Conservation (phyloP, 108 stramenopile genomes). For the Ochromonas danica region DNA sequence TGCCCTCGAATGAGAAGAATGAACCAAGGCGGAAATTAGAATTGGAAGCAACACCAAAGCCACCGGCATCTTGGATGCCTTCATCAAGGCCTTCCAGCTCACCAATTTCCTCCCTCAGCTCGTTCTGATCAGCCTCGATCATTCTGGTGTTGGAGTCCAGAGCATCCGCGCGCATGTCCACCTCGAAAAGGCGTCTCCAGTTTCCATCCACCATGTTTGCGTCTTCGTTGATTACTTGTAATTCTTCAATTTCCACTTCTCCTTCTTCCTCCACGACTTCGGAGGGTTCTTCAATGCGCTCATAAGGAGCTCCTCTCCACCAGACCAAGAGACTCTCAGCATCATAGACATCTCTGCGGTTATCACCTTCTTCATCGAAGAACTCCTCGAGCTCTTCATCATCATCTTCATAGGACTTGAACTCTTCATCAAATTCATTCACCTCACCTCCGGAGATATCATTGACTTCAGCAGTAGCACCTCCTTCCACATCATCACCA, state of each 20-base stretch:
- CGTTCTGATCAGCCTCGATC: neutral
- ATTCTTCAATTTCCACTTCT: too few relatives aligned
- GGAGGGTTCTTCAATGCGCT: neutral
- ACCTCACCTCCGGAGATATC: neutral
- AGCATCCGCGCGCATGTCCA: neutral
- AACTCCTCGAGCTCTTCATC: neutral
- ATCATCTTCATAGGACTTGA: neutral
- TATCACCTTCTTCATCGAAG: neutral
- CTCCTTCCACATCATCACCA: neutral
- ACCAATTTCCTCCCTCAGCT: neutral
- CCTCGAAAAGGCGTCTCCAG: neutral
- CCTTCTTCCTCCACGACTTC: neutral
- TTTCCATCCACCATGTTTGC: neutral
- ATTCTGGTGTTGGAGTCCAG: neutral
- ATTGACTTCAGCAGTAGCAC: neutral
- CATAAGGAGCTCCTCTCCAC: slow-evolving; percentile 5
- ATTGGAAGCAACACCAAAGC: neutral
- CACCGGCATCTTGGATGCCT: neutral
- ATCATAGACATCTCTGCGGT: neutral
- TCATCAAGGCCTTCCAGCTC: neutral
- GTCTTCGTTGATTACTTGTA: neutral
- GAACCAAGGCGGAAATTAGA: neutral
- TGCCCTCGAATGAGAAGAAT: neutral
- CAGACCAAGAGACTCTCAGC: neutral
- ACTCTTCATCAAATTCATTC: neutral